Base-by-base conservation (phyloP, 2,329 filamentous ascomycete genomes). In the Leptographium flavum region DNA sequence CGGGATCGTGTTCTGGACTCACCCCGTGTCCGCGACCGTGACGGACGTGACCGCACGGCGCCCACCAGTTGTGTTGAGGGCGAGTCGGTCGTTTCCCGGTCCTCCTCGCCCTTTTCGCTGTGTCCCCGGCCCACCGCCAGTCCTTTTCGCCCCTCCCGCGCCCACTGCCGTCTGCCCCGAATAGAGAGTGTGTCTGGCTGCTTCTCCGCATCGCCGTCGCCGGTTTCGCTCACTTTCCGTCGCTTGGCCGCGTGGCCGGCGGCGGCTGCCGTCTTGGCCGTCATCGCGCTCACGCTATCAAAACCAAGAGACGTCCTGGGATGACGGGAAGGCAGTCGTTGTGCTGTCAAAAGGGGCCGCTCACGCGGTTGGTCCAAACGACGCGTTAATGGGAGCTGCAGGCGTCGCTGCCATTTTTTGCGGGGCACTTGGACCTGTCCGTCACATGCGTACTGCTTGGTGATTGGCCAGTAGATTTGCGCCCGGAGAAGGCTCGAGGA, bases 1-100 rank as follows among this genome's bases (percentile, higher is more conserved):
- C 15, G 40, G 3, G 37, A 44, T 22, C 32, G 42, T 7, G 45
- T 38, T 15, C 14, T 31, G 9, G 36, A 25, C 17, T 7, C 38
- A 8, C 31, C 33, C 8, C 14, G 7, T 27, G 38, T 27, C 22
- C 15, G 45, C 37, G 43, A 38, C 27, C 21, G 27, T 35, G 28
- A n/a, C 27, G 14, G 33, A 14, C 10, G 14, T 7, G 39, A 15
- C 45, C 42, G 38, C 30, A 52, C 36, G 5, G 50, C 48, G 7
- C 50, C 50, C 1, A 42, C 38, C 10, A 52, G 46, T 45, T 52
- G 50, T 1, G 50, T 48, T 27, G 46, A 52, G 19, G 50, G 50
- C 32, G 50, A 52, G 39, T 44, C 45, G 1, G 45, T 49, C 17
- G 41, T 21, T 9, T 49, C 40, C 5, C 38, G 21, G 14, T 23